Evolutionary conservation across 306 rosid species (phyloP), one percentile per base, ranked within the genome.

Genomic region (Casuarina cunninghamiana): DNA sequence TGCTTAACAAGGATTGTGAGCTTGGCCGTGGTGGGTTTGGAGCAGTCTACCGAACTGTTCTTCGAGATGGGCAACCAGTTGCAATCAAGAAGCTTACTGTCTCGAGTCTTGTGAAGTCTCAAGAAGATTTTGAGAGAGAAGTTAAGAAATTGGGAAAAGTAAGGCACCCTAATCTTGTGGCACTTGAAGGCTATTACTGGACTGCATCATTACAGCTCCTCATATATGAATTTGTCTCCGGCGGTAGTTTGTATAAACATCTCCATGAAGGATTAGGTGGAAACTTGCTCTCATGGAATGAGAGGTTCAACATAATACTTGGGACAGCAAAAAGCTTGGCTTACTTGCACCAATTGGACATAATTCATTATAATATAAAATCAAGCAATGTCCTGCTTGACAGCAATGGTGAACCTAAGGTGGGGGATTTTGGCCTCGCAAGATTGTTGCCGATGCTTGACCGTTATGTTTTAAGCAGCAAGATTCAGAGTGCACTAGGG

Each of bases 11-110:
- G 88, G 98, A 96, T 71, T 96, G 98, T 39, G 99, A 96, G 89
- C 99, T 96, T 69, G 99, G 99, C 21, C 97, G 98, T 42, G 99
- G 99, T 2, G 99, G 99, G 45, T 96, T 96, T 38, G 99, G 99
- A 53, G 91, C 98, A 9, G 99, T 96, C 42, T 96, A 96, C 77
- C 84, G 84, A 77, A 91, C 98, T 5, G 93, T 88, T 86, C 97
- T 96, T 46, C 81, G 93, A 75, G 97, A 96, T 67, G 99, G 99
- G 12, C 94, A 83, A 26, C 75, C 98, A 10, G 99, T 96, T 83
- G 99, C 99, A 50, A 96, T 96, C 81, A 96, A 96, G 93, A 96
- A 96, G 80, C 99, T 96, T 81, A 96, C 98, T 0, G 99, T 96
- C 58, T 93, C 99, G 32, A 96, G 99, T 78, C 98, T 96, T 32